Percentiles rank a stretch among this genome's conserved stretches.
Conservation (phyloP, 1,284 basidiomycete genomes). For the Irpex rosettiformis region DNA sequence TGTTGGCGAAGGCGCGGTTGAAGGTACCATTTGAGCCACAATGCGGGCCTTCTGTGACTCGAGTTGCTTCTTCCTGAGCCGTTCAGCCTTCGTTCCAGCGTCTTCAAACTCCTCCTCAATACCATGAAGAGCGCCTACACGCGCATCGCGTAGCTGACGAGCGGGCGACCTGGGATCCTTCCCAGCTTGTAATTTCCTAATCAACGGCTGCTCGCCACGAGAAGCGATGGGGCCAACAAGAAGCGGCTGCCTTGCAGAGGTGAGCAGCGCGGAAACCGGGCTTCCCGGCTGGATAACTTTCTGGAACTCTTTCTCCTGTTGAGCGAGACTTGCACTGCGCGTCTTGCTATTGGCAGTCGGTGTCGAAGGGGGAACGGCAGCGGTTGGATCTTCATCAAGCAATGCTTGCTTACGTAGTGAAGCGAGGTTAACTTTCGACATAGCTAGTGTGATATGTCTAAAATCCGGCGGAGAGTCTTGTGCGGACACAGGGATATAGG, state of each 20-base stretch:
- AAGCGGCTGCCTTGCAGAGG: slow-evolving; percentile 84
- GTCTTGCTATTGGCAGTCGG: slow-evolving; percentile 18
- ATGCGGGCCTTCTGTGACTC: slow-evolving; percentile 87
- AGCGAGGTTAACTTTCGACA: slow-evolving; percentile 70
- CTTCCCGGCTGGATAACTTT: slow-evolving; percentile 93
- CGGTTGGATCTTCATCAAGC: slow-evolving; percentile 55
- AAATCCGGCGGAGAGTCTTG: slow-evolving; percentile 77
- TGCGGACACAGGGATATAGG: slow-evolving; percentile 76
- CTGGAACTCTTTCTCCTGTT: slow-evolving; percentile 95
- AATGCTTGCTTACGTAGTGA: slow-evolving; percentile 57
- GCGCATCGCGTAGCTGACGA: slow-evolving; percentile 31
- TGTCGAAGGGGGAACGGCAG: slow-evolving; percentile 34
- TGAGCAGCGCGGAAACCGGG: slow-evolving; percentile 90
- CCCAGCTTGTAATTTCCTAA: slow-evolving; percentile 52
- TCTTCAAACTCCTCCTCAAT: slow-evolving; percentile 43
- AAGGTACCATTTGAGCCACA: slow-evolving; percentile 85
- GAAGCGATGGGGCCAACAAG: slow-evolving; percentile 57
- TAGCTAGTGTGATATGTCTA: slow-evolving; percentile 56
- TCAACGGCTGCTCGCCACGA: slow-evolving; percentile 48
- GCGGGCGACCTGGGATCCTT: slow-evolving; percentile 34
- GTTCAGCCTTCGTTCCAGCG: slow-evolving; percentile 30
- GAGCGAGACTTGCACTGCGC: slow-evolving; percentile 59
- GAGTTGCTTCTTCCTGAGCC: slow-evolving; percentile 64
- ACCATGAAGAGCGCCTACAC: slow-evolving; percentile 40
- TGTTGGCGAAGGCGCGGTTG: slow-evolving; percentile 22